A percentile compares a stretch with the other conserved stretches of the same genome.
phyloP scores from a whole-genome alignment of 129 eudicot species.

The Smallanthus sonchifolius region DNA sequence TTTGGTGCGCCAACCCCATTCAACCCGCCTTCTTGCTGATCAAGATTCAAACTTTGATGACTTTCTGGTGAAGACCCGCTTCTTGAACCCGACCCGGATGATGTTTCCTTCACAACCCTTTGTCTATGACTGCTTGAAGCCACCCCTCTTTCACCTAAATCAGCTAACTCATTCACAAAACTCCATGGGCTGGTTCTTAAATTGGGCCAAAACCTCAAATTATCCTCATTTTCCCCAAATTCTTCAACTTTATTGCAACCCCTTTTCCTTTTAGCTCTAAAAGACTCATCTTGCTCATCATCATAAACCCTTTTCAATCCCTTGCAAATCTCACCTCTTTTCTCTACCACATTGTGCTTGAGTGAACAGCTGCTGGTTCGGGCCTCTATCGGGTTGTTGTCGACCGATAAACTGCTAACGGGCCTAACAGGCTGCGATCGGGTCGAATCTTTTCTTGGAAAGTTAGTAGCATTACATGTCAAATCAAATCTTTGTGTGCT shows the following conservation, averaged over 20 bases:
- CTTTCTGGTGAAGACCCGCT: constrained; percentile 63
- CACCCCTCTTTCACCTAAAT: constrained; percentile 49
- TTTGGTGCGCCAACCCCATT: constrained; percentile 51
- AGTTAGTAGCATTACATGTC: constrained; percentile 52
- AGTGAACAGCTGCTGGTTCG: constrained; percentile 48
- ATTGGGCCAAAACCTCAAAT: constrained; percentile 59
- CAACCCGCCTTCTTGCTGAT: constrained; percentile 42
- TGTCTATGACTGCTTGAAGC: constrained; percentile 41
- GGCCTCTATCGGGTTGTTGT: constrained; percentile 59
- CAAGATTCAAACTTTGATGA: constrained; percentile 49
- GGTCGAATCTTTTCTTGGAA: constrained; percentile 52
- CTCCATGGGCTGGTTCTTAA: constrained; percentile 60
- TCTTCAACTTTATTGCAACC: constrained; percentile 40
- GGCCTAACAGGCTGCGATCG: constrained; percentile 58
- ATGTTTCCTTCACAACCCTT: constrained; percentile 34
- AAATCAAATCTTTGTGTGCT: constrained; percentile 94
- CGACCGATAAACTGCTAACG: constrained; percentile 38
- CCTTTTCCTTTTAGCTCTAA: constrained; percentile 64
- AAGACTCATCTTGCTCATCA: constrained; percentile 57
- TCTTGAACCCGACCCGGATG: constrained; percentile 53
- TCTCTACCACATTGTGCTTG: constrained; percentile 61
- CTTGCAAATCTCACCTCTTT: constrained; percentile 47
- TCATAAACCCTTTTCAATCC: constrained; percentile 57
- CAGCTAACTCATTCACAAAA: constrained; percentile 45
- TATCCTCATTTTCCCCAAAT: constrained; percentile 31